Evolutionary conservation across 2,329 filamentous ascomycete species (phyloP).

Genomic region (Ascosphaera aggregata): DNA sequence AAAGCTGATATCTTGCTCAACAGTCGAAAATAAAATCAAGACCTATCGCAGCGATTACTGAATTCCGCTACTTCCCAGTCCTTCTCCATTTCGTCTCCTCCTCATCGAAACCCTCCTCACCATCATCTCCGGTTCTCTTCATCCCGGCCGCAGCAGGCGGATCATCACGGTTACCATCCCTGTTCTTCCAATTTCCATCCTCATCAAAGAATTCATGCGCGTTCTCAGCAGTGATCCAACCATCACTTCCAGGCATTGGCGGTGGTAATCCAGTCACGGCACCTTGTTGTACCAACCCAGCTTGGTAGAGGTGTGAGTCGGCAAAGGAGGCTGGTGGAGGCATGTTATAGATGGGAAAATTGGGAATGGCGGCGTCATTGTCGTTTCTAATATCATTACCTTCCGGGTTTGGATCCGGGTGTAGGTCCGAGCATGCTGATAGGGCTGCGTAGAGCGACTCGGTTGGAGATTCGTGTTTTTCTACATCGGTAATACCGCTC

Average conservation of each 20-base stretch:
- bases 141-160: constrained; percentile 18
- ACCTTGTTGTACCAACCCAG: constrained; percentile 15
- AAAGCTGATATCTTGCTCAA: too few species aligned
- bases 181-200: constrained; percentile 57
- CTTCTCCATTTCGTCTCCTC: constrained; percentile 30
- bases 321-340: too few species aligned
- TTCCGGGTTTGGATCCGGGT: constrained; percentile 20
- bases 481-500: constrained; percentile 10
- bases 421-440: constrained; percentile 24
- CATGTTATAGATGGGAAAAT: too few species aligned
- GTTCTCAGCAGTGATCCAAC: constrained; percentile 65
- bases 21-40: too few species aligned
- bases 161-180: constrained; percentile 38
- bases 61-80: too few species aligned
- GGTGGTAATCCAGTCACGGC: constrained; percentile 21
- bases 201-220: constrained; percentile 63
- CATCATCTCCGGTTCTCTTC: constrained; percentile 16
- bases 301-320: too few species aligned
- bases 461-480: constrained; percentile 15
- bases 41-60: too few species aligned
- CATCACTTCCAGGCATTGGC: constrained; percentile 24
- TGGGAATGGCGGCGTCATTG: constrained; percentile 5
- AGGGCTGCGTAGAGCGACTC: constrained; percentile 22
- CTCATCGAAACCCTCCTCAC: constrained; percentile 10
- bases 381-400: too few species aligned